A percentile compares a stretch with the other conserved stretches of the same genome.
Evolutionary conservation across 805 yeast species (phyloP).

Genomic region (Teunomyces pallodes): DNA sequence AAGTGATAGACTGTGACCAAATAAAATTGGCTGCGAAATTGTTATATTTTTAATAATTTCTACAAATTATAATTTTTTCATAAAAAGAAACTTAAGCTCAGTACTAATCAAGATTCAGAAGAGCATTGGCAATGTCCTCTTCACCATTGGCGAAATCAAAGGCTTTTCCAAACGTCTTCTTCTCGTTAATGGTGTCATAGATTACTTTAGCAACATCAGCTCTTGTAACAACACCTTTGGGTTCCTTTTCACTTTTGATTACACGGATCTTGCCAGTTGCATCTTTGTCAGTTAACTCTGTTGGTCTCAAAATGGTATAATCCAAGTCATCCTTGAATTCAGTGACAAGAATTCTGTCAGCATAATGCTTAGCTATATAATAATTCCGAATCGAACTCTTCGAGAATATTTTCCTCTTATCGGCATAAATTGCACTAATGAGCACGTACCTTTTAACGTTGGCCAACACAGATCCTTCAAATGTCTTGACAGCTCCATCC

Average conservation of each 20-base stretch:
- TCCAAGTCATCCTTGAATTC: conserved; percentile 40
- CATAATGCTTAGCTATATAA: conserved; percentile 60
- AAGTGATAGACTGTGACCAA: background rate
- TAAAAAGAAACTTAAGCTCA: background rate
- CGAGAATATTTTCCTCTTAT: conserved; percentile 47
- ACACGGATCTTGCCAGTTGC: conserved; percentile 44
- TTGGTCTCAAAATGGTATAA: conserved; percentile 60
- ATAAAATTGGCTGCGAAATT: background rate
- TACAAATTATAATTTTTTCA: background rate
- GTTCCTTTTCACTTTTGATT: conserved; percentile 20
- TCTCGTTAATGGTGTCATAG: conserved; percentile 32
- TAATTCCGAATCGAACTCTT: conserved; percentile 40
- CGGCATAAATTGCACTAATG: conserved; percentile 56
- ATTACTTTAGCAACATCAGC: conserved; percentile 56
- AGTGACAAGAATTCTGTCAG: conserved; percentile 45
- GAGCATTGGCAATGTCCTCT: conserved; percentile 13
- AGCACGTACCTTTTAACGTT: conserved; percentile 46
- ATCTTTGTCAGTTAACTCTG: conserved; percentile 37
- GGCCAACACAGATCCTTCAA: conserved; percentile 51
- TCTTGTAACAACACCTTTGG: conserved; percentile 36
- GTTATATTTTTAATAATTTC: background rate
- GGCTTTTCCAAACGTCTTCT: conserved; percentile 40
- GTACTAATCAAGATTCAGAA: background rate
- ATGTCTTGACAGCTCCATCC: conserved; percentile 57
- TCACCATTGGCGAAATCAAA: conserved; percentile 47